A percentile compares a stretch with the other conserved stretches of the same genome.
Evolutionary conservation across 805 yeast species (phyloP).

Genomic region (Candida vartiovaarae): DNA sequence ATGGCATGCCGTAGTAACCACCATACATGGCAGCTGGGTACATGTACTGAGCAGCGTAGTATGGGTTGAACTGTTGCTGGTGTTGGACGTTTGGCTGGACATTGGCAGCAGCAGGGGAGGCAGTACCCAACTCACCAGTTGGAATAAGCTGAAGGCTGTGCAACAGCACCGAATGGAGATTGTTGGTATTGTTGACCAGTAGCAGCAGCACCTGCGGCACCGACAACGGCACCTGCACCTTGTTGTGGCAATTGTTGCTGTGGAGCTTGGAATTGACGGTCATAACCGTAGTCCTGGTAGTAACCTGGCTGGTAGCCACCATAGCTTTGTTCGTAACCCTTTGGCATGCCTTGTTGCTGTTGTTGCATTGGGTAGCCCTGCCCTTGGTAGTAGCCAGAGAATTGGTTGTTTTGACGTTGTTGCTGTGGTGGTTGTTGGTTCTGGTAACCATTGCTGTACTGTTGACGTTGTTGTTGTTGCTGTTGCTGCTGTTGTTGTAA

Average conservation of each 20-base stretch:
- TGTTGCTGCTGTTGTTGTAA: slow-evolving; percentile 20
- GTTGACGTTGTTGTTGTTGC: slow-evolving; percentile 1
- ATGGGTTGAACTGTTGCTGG: slow-evolving; percentile 21
- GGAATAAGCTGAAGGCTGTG: slow-evolving; percentile 16
- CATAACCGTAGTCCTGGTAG: slow-evolving; percentile 8
- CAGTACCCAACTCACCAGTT: slow-evolving; percentile 13
- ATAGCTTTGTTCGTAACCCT: slow-evolving; percentile 29
- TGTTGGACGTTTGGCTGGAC: slow-evolving; percentile 21
- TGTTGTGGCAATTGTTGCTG: slow-evolving; percentile 11
- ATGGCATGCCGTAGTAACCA: slow-evolving; percentile 5
- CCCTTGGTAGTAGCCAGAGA: slow-evolving; percentile 1
- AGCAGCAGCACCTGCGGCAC: too few species aligned
- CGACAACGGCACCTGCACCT: slow-evolving; percentile 9
- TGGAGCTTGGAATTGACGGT: slow-evolving; percentile 1
- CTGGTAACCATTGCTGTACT: slow-evolving; percentile 4
- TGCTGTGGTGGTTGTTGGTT: slow-evolving; percentile 9
- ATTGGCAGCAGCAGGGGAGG: slow-evolving; percentile 24
- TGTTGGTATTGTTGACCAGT: slow-evolving; percentile 19
- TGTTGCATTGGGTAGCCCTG: slow-evolving; percentile 14
- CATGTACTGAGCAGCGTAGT: slow-evolving; percentile 17
- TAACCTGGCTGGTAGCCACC: slow-evolving; percentile 17
- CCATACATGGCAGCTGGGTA: slow-evolving; percentile 17
- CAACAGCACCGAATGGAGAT: slow-evolving; percentile 22
- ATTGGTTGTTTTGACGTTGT: slow-evolving; percentile 4
- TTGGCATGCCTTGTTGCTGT: slow-evolving; percentile 22